A percentile compares a stretch with the other conserved stretches of the same genome.
These are phyloP conservation scores for Populus deltoides DNA, from an alignment of 345 rosid species.

Conservation along the genomic window DNA sequence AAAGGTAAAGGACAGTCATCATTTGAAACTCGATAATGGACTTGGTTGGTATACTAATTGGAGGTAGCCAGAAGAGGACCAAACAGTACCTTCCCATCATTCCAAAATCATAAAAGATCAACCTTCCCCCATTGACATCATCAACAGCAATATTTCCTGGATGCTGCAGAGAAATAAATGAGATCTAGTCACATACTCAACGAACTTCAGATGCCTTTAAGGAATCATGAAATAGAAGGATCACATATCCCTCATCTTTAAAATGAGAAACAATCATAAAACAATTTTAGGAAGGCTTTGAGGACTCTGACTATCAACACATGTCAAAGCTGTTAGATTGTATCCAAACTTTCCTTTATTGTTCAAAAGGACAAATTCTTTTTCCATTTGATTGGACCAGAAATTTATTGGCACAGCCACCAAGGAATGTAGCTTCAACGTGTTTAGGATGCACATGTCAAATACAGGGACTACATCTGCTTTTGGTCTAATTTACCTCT, in stretches of 20 bases:
- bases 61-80: slow-evolving; percentile 7
- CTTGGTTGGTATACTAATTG: background rate
- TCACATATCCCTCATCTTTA: background rate
- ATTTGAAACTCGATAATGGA: slow-evolving; percentile 11
- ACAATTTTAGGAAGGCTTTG: background rate
- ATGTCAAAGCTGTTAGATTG: background rate
- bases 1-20: slow-evolving; percentile 14
- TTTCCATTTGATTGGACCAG: background rate
- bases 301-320: background rate
- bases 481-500: background rate
- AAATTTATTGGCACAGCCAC: background rate
- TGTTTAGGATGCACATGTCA: background rate
- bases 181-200: slow-evolving; percentile 1
- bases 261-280: background rate
- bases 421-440: background rate
- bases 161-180: slow-evolving; percentile 52
- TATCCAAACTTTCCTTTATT: background rate
- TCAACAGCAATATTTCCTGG: slow-evolving; percentile 99
- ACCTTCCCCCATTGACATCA: slow-evolving; percentile 95
- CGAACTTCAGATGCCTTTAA: background rate
- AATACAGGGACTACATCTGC: background rate
- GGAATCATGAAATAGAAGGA: slow-evolving; percentile 9
- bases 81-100: slow-evolving; percentile 96
- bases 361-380: background rate
- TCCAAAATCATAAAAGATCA: slow-evolving; percentile 97